phyloP scores from a whole-genome alignment of 495 filamentous ascomycete species.

The Aspergillus olivimuriae region DNA sequence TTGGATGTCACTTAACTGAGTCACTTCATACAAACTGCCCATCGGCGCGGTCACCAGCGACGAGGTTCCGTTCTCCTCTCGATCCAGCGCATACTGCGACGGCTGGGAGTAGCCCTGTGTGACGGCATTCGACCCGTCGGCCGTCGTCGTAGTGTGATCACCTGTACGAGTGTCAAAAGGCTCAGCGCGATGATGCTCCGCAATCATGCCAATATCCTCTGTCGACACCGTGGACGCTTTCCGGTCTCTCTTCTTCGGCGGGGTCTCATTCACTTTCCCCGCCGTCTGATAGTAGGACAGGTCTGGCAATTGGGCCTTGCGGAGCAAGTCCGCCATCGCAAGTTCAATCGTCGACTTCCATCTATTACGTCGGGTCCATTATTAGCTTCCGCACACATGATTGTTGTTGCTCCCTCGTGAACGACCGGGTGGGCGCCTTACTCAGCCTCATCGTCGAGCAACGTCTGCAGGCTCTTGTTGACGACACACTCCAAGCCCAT shows the following conservation, averaged over 20 bases:
- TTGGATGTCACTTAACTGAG: conserved; percentile 45
- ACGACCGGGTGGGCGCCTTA: conserved; percentile 17
- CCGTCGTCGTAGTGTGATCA: conserved; percentile 3
- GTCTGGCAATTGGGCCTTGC: conserved; percentile 40
- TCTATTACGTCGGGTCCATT: conserved; percentile 9
- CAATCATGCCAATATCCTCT: conserved; percentile 21
- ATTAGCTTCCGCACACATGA: not conserved
- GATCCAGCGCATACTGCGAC: conserved; percentile 36
- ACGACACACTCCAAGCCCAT: conserved; percentile 47
- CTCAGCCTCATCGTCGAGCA: conserved; percentile 47
- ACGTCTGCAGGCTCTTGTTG: conserved; percentile 50
- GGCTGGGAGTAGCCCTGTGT: conserved; percentile 20
- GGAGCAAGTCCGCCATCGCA: conserved; percentile 40
- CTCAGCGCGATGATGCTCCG: conserved; percentile 11
- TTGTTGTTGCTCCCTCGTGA: not conserved
- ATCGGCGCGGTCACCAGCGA: conserved; percentile 51
- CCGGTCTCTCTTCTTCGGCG: conserved; percentile 29
- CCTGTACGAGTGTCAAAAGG: conserved; percentile 10
- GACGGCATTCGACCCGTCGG: conserved; percentile 15
- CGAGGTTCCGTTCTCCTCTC: conserved; percentile 34
- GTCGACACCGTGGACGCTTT: conserved; percentile 36
- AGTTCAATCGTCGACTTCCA: conserved; percentile 44
- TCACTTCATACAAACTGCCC: conserved; percentile 56
- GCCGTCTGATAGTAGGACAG: conserved; percentile 40
- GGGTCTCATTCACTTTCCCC: conserved; percentile 29